These are phyloP conservation scores for Phytophthora gonapodyides DNA, from an alignment of 352 stramenopile genomes.

Conservation along the genomic window DNA sequence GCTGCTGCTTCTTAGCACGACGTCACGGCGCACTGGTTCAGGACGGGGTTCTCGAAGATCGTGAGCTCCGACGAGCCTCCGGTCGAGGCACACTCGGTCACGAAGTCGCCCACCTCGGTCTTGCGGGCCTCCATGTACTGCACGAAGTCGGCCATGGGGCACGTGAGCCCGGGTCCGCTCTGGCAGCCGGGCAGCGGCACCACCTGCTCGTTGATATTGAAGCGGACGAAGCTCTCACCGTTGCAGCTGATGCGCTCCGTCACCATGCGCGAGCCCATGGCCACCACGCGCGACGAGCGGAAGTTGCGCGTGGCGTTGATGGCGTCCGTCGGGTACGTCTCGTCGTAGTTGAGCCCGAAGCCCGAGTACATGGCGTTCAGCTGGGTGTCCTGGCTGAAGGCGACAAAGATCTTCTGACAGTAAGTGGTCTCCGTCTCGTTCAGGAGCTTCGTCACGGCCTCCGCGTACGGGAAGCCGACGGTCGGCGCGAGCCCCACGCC, in stretches of 20 bases:
- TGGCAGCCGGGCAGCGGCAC: conserved; percentile 48
- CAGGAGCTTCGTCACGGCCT: conserved; percentile 47
- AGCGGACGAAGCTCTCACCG: conserved; percentile 45
- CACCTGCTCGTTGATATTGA: conserved; percentile 58
- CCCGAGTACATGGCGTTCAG: conserved; percentile 53
- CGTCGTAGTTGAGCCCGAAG: conserved; percentile 52
- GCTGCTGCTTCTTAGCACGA: conserved; percentile 10
- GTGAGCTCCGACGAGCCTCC: conserved; percentile 42
- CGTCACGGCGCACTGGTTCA: conserved; percentile 42
- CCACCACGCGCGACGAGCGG: conserved; percentile 46
- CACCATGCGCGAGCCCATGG: conserved; percentile 51
- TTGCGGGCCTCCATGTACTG: conserved; percentile 45
- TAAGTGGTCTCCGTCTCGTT: conserved; percentile 45
- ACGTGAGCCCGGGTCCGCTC: conserved; percentile 53
- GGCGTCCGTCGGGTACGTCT: conserved; percentile 38
- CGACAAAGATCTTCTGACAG: conserved; percentile 60
- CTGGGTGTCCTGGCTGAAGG: conserved; percentile 63
- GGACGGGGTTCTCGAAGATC: conserved; percentile 52
- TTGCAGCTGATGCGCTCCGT: conserved; percentile 56
- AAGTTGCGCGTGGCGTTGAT: conserved; percentile 45
- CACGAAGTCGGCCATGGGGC: conserved; percentile 44
- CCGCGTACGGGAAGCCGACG: conserved; percentile 47
- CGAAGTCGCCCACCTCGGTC: conserved; percentile 49
- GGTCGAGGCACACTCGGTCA: conserved; percentile 41
- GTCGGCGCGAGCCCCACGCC: conserved; percentile 49